Conservation (phyloP, 495 filamentous ascomycete genomes). For the Cryomyces minteri region DNA sequence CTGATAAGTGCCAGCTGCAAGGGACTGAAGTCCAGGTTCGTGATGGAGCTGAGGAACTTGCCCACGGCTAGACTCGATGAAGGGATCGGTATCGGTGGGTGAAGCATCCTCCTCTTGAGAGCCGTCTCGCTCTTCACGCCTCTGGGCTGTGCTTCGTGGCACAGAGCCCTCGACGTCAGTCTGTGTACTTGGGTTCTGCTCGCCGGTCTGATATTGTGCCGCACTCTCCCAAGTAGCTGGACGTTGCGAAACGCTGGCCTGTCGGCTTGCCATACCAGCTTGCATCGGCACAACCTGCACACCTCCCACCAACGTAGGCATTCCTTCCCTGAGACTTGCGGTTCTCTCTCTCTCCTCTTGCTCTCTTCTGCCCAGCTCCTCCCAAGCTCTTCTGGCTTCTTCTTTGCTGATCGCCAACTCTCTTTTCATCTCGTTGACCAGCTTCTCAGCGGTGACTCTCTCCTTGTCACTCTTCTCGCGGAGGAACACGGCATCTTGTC, state of each 20-base stretch:
- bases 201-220: not conserved
- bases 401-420: constrained; percentile 91
- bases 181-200: not conserved
- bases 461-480: constrained; percentile 38
- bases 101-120: constrained; percentile 26
- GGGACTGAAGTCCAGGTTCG: constrained; percentile 8
- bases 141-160: constrained; percentile 9
- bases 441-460: constrained; percentile 48
- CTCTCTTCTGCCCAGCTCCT: constrained; percentile 84
- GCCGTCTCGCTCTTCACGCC: constrained; percentile 17
- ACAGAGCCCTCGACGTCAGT: not conserved
- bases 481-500: constrained; percentile 36
- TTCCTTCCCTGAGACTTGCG: constrained; percentile 64
- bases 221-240: constrained; percentile 15
- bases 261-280: constrained; percentile 49
- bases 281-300: constrained; percentile 96
- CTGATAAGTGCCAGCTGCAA: constrained; percentile 10
- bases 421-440: constrained; percentile 68
- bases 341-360: constrained; percentile 90
- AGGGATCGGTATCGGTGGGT: constrained; percentile 40
- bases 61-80: constrained; percentile 24
- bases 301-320: constrained; percentile 74
- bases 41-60: not conserved
- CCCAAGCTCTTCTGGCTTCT: constrained; percentile 90
- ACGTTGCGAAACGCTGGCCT: constrained; percentile 27